Percentiles rank a stretch among this genome's conserved stretches.
phyloP scores from a whole-genome alignment of 768 basidiomycete species.

The Tephrocybe sp. region DNA sequence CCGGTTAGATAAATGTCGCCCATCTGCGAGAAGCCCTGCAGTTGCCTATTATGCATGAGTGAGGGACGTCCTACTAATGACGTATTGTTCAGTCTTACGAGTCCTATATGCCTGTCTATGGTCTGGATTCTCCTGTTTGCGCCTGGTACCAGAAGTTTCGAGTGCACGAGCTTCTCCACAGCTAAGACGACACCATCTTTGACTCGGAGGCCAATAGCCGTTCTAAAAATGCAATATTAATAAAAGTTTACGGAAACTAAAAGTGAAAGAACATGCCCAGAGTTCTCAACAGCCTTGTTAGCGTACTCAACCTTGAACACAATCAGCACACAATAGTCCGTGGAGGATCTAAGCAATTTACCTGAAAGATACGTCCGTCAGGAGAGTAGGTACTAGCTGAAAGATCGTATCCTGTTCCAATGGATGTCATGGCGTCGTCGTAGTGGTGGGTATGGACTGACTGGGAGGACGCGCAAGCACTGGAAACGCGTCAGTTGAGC shows the following conservation, averaged over 20 bases:
- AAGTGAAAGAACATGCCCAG: constrained; percentile 60
- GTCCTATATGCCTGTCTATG: constrained; percentile 90
- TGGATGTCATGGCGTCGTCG: constrained; percentile 79
- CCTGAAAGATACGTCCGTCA: constrained; percentile 98
- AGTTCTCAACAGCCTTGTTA: constrained; percentile 97
- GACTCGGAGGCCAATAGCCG: constrained; percentile 93
- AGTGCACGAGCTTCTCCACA: constrained; percentile 97
- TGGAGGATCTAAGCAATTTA: constrained; percentile 23
- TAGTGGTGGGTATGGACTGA: constrained; percentile 17
- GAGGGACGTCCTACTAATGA: neutral
- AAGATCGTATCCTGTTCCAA: constrained; percentile 98
- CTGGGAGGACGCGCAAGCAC: constrained; percentile 42
- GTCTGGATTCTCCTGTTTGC: constrained; percentile 93
- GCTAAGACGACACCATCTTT: constrained; percentile 94
- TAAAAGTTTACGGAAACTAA: neutral
- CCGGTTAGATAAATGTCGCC: constrained; percentile 80
- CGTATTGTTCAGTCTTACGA: constrained; percentile 48
- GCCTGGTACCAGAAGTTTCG: constrained; percentile 91
- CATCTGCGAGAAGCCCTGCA: constrained; percentile 92
- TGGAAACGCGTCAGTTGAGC: constrained; percentile 46
- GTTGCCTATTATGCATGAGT: constrained; percentile 62
- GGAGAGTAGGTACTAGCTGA: constrained; percentile 94
- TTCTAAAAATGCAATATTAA: constrained; percentile 47
- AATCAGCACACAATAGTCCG: constrained; percentile 10
- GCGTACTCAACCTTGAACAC: constrained; percentile 88